A percentile compares a stretch with the other conserved stretches of the same genome.
Evolutionary conservation across 139 green algal species (phyloP).

Genomic region (Chloropicon primus): DNA sequence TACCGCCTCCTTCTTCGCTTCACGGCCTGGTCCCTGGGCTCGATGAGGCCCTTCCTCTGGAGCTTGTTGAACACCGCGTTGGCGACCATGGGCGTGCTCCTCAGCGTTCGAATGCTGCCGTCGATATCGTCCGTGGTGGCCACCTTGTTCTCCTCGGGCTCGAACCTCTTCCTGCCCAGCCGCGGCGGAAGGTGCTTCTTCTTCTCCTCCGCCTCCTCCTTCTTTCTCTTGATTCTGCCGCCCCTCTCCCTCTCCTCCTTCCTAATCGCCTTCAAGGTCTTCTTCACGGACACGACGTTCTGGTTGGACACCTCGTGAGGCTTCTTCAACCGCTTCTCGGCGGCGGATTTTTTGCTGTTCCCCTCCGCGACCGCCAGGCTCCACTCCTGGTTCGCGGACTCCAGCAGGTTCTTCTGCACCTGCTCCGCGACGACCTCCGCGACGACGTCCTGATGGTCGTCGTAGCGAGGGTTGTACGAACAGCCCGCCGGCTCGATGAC

Average conservation of each 20-base stretch:
- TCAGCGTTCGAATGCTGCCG: neutral
- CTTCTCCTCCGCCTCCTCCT: neutral
- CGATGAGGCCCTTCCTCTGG: neutral
- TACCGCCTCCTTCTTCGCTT: neutral
- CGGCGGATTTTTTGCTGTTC: neutral
- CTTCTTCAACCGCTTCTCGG: neutral
- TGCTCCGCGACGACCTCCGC: neutral
- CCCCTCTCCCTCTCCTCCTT: neutral
- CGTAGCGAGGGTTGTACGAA: neutral
- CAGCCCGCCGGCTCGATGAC: neutral
- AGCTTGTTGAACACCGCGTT: neutral
- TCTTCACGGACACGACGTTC: neutral
- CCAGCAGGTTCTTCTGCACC: neutral
- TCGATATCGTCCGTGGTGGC: neutral
- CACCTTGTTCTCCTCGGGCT: neutral
- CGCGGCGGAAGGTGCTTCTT: neutral
- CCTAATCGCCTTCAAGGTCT: neutral
- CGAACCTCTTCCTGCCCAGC: neutral
- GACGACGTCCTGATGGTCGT: neutral
- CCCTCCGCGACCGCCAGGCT: neutral
- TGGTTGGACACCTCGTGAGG: neutral
- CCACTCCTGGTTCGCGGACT: neutral
- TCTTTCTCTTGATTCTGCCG: neutral
- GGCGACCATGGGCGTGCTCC: neutral
- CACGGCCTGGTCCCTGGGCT: neutral